phyloP scores from a whole-genome alignment of 441 rosid species.

The Capsella rubella region DNA sequence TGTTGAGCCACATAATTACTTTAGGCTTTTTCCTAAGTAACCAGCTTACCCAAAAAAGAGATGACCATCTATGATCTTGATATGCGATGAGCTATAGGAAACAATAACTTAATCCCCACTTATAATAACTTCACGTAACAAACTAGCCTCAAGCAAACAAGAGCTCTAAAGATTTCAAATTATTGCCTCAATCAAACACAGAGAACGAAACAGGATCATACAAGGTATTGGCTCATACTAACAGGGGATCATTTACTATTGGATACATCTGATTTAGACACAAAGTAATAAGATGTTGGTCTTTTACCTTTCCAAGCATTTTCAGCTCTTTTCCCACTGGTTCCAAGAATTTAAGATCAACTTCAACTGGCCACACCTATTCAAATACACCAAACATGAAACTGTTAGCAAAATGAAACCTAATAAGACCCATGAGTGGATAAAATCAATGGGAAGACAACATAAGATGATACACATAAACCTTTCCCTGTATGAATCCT shows the following conservation, averaged over 20 bases:
- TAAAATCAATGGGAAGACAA: neutral
- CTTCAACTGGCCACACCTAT: constrained; percentile 92
- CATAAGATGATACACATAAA: neutral
- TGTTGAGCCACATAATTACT: neutral
- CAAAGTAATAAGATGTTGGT: neutral
- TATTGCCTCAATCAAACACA: neutral
- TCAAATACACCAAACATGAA: constrained; percentile 13
- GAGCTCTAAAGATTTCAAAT: neutral
- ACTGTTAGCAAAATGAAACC: constrained; percentile 8
- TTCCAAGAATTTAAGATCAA: constrained; percentile 78
- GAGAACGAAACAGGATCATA: neutral
- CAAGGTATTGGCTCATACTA: neutral
- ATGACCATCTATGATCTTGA: constrained; percentile 17
- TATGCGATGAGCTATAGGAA: neutral
- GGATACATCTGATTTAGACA: neutral
- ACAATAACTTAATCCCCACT: neutral
- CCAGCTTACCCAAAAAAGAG: neutral
- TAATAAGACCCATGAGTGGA: neutral
- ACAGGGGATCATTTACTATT: neutral
- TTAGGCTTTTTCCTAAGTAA: neutral
- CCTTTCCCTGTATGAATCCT: neutral
- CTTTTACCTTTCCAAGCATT: constrained; percentile 78
- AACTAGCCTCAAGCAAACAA: constrained; percentile 13
- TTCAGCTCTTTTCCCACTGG: constrained; percentile 83
- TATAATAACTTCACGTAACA: constrained; percentile 1